Percentiles rank a stretch among this genome's conserved stretches.
Evolutionary conservation across 1,139 yeast genomes (phyloP).

Genomic region (Candida sanyaensis): DNA sequence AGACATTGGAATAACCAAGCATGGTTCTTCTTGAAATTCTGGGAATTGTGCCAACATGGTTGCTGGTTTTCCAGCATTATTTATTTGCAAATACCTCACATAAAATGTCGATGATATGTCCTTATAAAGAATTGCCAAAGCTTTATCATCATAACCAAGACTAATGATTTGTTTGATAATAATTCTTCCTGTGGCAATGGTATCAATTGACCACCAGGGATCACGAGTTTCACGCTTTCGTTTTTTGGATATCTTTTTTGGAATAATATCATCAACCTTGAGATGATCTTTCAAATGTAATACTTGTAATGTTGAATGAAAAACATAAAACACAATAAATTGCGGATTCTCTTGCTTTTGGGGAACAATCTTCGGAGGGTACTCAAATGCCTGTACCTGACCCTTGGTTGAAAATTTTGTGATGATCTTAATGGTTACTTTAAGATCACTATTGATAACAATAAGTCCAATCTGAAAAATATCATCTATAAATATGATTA

Average conservation of each 20-base stretch:
- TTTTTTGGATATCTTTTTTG: slow-evolving; percentile 7
- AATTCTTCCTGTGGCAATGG: slow-evolving; percentile 30
- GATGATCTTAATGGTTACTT: slow-evolving; percentile 9
- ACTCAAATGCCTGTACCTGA: slow-evolving; percentile 23
- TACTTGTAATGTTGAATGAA: slow-evolving; percentile 32
- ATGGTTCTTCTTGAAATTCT: slow-evolving; percentile 38
- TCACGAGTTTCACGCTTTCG: slow-evolving; percentile 9
- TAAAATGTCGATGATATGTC: slow-evolving; percentile 37
- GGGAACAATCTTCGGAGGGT: slow-evolving; percentile 22
- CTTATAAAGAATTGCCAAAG: slow-evolving; percentile 35
- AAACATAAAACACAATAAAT: slow-evolving; percentile 28
- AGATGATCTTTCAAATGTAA: slow-evolving; percentile 12
- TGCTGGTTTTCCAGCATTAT: slow-evolving; percentile 14
- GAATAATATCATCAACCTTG: not conserved
- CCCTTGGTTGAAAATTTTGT: slow-evolving; percentile 24
- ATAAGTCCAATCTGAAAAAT: slow-evolving; percentile 7
- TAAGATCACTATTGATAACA: slow-evolving; percentile 6
- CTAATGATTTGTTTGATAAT: slow-evolving; percentile 26
- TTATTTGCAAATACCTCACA: slow-evolving; percentile 29
- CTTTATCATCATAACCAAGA: slow-evolving; percentile 8
- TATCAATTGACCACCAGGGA: slow-evolving; percentile 15
- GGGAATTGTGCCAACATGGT: slow-evolving; percentile 25
- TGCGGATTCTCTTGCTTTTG: slow-evolving; percentile 15
- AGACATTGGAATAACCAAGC: slow-evolving; percentile 24
- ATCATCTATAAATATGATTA: slow-evolving; percentile 9